A percentile compares a stretch with the other conserved stretches of the same genome.
Evolutionary conservation across 164 flowering plant genomes (phyloP).

Genomic region (Brasenia schreberi): DNA sequence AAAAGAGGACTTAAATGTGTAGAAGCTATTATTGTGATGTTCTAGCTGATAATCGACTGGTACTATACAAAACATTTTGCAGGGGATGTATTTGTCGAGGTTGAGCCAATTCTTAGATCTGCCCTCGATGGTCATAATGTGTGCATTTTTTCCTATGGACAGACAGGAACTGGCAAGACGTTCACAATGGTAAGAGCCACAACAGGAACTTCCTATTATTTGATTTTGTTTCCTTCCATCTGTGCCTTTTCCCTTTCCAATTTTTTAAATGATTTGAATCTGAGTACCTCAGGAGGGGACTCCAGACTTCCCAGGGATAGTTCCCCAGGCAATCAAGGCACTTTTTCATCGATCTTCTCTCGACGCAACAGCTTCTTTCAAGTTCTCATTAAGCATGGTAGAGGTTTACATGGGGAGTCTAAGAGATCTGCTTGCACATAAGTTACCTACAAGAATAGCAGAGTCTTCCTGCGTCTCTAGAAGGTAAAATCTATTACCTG

Average conservation of each 20-base stretch:
- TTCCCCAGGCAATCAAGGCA: slow-evolving; percentile 35
- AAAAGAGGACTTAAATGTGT: too few species aligned
- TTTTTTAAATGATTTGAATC: neutral
- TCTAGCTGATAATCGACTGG: neutral
- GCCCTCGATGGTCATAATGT: slow-evolving; percentile 56
- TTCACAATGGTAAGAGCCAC: slow-evolving; percentile 47
- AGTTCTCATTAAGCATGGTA: slow-evolving; percentile 53
- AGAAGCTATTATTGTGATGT: neutral
- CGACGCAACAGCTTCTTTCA: slow-evolving; percentile 27
- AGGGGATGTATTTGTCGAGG: slow-evolving; percentile 52
- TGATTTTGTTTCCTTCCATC: neutral
- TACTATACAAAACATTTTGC: slow-evolving; percentile 8
- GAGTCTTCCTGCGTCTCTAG: neutral
- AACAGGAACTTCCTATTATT: neutral
- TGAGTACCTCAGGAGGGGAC: slow-evolving; percentile 36
- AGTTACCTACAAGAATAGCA: neutral
- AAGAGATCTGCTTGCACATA: slow-evolving; percentile 37
- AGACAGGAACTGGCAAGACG: slow-evolving; percentile 67
- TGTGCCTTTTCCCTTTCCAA: neutral
- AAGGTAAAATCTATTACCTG: neutral
- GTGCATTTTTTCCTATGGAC: slow-evolving; percentile 64
- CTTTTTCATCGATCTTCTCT: slow-evolving; percentile 35
- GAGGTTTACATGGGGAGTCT: slow-evolving; percentile 59
- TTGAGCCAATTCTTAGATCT: slow-evolving; percentile 59
- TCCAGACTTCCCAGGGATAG: slow-evolving; percentile 40